Evolutionary conservation across 441 rosid species (phyloP).

Genomic region (Codiaeum variegatum): DNA sequence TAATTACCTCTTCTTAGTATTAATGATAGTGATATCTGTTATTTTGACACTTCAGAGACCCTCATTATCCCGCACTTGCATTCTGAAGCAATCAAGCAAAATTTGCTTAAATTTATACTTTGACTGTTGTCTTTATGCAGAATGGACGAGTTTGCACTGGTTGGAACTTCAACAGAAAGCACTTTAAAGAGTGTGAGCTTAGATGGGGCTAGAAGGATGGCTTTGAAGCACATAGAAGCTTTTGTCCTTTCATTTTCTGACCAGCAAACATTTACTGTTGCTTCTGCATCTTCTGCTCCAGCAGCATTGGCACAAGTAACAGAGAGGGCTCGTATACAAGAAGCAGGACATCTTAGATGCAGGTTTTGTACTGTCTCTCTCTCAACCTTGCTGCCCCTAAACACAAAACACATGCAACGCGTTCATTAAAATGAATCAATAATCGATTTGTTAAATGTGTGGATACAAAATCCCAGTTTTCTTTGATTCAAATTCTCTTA

Average conservation of each 20-base stretch:
- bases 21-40: background rate
- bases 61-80: background rate
- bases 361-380: conserved; percentile 40
- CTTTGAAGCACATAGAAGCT: conserved; percentile 69
- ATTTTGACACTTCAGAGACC: background rate
- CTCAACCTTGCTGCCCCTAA: background rate
- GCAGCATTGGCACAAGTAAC: conserved; percentile 78
- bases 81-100: background rate
- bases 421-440: background rate
- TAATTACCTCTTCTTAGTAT: background rate
- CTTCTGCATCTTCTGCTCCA: conserved; percentile 71
- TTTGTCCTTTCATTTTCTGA: conserved; percentile 67
- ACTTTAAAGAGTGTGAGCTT: conserved; percentile 69
- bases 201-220: conserved; percentile 79
- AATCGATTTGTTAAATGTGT: background rate
- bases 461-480: conserved; percentile 1
- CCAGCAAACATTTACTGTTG: conserved; percentile 66
- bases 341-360: conserved; percentile 97
- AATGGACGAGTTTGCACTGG: conserved; percentile 66
- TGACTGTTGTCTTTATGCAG: conserved; percentile 33
- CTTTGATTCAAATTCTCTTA: conserved; percentile 1
- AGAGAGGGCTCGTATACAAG: conserved; percentile 86
- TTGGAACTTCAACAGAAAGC: conserved; percentile 65
- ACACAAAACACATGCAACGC: background rate
- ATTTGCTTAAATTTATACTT: background rate